phyloP scores from a whole-genome alignment of 768 basidiomycete species.

The Lactifluus rugatus region DNA sequence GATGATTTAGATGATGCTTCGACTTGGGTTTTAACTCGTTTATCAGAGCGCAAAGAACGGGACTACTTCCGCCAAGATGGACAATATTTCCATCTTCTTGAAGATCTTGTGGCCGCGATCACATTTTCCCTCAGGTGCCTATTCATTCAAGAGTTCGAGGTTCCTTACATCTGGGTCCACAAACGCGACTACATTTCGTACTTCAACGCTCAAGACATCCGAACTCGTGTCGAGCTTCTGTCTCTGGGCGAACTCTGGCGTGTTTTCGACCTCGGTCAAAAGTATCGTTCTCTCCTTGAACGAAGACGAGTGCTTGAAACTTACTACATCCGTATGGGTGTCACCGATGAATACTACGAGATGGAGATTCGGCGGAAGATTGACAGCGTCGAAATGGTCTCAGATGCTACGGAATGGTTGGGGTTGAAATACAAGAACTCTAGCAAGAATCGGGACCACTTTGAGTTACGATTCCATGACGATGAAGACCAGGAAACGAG shows the following conservation, averaged over 20 bases:
- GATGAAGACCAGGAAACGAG: conserved; percentile 46
- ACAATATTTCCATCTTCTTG: conserved; percentile 46
- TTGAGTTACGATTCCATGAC: conserved; percentile 61
- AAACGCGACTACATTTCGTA: conserved; percentile 84
- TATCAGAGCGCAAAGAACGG: conserved; percentile 60
- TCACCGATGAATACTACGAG: conserved; percentile 69
- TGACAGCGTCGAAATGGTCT: conserved; percentile 79
- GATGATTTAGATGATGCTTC: conserved; percentile 74
- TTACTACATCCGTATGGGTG: conserved; percentile 58
- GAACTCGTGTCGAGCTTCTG: conserved; percentile 61
- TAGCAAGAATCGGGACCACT: conserved; percentile 42
- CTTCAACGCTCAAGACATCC: conserved; percentile 59
- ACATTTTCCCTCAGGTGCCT: conserved; percentile 69
- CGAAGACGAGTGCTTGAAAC: conserved; percentile 52
- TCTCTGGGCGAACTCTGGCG: conserved; percentile 79
- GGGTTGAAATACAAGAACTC: conserved; percentile 72
- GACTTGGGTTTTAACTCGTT: conserved; percentile 75
- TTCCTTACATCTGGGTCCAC: conserved; percentile 92
- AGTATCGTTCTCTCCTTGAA: conserved; percentile 78
- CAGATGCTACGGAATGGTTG: conserved; percentile 89
- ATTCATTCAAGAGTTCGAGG: conserved; percentile 84
- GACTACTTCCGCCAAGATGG: conserved; percentile 67
- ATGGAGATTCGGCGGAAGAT: conserved; percentile 54
- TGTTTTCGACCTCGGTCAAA: conserved; percentile 81
- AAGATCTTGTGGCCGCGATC: conserved; percentile 69